These are phyloP conservation scores for Brassica incana DNA, from an alignment of 345 rosid species.

Conservation along the genomic window DNA sequence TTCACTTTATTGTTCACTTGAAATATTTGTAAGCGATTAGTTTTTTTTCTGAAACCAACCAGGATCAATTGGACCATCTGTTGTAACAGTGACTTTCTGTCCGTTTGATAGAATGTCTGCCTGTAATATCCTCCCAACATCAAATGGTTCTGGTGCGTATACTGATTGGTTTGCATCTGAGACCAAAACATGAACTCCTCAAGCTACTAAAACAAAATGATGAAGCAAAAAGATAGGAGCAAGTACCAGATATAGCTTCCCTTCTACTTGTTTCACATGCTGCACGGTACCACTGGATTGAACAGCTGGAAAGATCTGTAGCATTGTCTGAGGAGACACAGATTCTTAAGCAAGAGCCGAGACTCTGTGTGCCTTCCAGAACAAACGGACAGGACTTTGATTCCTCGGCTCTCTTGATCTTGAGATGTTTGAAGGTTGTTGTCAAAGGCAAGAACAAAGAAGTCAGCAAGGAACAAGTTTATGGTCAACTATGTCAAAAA, in stretches of 20 bases:
- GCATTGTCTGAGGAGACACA: slow-evolving; percentile 42
- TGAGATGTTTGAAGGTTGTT: slow-evolving; percentile 24
- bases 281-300: slow-evolving; percentile 85
- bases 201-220: slow-evolving; percentile 8
- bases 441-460: slow-evolving; percentile 27
- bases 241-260: slow-evolving; percentile 73
- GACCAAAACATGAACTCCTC: slow-evolving; percentile 13
- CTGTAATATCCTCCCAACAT: slow-evolving; percentile 72
- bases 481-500: not conserved
- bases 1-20: slow-evolving; percentile 11
- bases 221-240: slow-evolving; percentile 5
- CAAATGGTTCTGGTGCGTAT: slow-evolving; percentile 98
- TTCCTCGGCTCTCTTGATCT: slow-evolving; percentile 80
- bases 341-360: slow-evolving; percentile 71
- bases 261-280: slow-evolving; percentile 67
- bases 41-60: slow-evolving; percentile 48
- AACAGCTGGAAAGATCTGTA: slow-evolving; percentile 63
- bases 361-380: slow-evolving; percentile 72
- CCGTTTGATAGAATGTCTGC: slow-evolving; percentile 74
- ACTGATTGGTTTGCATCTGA: slow-evolving; percentile 64
- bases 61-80: slow-evolving; percentile 62
- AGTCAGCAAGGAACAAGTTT: not conserved
- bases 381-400: slow-evolving; percentile 56
- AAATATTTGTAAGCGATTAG: not conserved
- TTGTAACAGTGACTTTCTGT: slow-evolving; percentile 61